Base-by-base conservation (phyloP, 768 basidiomycete genomes). In the Flagelloscypha sp. region DNA sequence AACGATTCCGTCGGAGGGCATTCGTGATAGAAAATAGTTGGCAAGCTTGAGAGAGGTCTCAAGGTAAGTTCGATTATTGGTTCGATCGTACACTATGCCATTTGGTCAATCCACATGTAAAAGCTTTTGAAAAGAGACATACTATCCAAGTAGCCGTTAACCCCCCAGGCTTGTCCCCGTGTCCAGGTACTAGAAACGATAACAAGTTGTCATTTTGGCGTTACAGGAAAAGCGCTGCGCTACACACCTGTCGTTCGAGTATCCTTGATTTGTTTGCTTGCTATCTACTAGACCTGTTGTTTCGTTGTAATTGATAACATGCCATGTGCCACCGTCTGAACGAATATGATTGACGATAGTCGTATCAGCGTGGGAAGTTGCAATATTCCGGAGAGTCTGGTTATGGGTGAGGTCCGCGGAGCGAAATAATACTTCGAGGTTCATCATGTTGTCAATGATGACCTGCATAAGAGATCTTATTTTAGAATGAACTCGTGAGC, bases 361-460 rank as follows among this genome's bases (percentile, higher is more conserved):
- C 33, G 72, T 79, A 44, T 80, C 62, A 2, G 80, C 78, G 45
- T 84, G 81, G 6, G 61, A 62, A 20, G 65, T 70, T 4, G 80
- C 81, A 18, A 83, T 82, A 13, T 72, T 54, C 15, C 65, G 59
- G 11, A 81, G 55, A 0, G 74, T 79, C 5, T 62, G 46, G 44
- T 83, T 81, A 2, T 72, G 68, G 0, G 76, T 82, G 16, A 82
- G 55, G n/a, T 56, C 56, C 27, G 64, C 72, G 5, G 74, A 72
- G 5, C 63, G 64, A 48, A 76, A 76, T n/a, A 82, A 54, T 11
- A 79, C 61, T 53, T 83, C 78, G 13, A 84, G 67, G 46, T 78
- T 84, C 77, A 84, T 81, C 79, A 84, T 80, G 50, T 80, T 82
- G 58, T 84, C 80, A 30, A 83, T 81, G 51, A 84, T 81, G 33